A percentile compares a stretch with the other conserved stretches of the same genome.
phyloP scores from a whole-genome alignment of 805 yeast species.

The Teunomyces tritomae region DNA sequence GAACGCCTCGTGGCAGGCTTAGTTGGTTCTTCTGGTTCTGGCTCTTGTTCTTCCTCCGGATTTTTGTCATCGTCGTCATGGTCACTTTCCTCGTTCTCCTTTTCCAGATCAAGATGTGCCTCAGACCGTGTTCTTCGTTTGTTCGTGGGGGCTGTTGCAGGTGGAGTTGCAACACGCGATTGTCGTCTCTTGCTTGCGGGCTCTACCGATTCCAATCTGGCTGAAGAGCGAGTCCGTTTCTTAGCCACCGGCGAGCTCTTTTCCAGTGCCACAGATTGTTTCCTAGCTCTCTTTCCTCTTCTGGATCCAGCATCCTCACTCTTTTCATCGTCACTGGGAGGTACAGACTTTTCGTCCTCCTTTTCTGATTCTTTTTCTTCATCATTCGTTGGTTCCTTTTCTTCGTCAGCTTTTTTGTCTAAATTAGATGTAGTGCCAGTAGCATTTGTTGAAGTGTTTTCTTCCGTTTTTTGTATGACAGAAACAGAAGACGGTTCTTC shows the following conservation, averaged over 20 bases:
- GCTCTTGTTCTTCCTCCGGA: not conserved
- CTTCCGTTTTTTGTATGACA: slow-evolving; percentile 29
- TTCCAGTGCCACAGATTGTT: slow-evolving; percentile 5
- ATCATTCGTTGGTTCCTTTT: slow-evolving; percentile 46
- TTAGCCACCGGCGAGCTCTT: slow-evolving; percentile 4
- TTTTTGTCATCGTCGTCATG: slow-evolving; percentile 2
- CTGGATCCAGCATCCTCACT: slow-evolving; percentile 10
- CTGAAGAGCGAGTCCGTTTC: slow-evolving; percentile 19
- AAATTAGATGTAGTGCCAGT: too few relatives aligned
- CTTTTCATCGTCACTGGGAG: slow-evolving; percentile 21
- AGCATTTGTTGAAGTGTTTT: too few relatives aligned
- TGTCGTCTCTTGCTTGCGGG: slow-evolving; percentile 10
- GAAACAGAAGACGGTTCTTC: slow-evolving; percentile 35
- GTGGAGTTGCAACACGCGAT: slow-evolving; percentile 11
- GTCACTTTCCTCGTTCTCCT: slow-evolving; percentile 6
- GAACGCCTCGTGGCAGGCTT: slow-evolving; percentile 4
- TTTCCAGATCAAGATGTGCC: slow-evolving; percentile 9
- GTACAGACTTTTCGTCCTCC: slow-evolving; percentile 46
- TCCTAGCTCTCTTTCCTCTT: slow-evolving; percentile 5
- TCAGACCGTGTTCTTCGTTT: slow-evolving; percentile 20
- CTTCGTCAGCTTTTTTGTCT: slow-evolving; percentile 28
- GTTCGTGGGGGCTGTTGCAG: slow-evolving; percentile 3
- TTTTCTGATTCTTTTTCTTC: slow-evolving; percentile 53
- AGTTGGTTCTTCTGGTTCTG: not conserved
- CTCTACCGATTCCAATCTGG: slow-evolving; percentile 15